These are phyloP conservation scores for Dactylonectria estremocensis DNA, from an alignment of 2,329 filamentous ascomycete species.

Conservation along the genomic window DNA sequence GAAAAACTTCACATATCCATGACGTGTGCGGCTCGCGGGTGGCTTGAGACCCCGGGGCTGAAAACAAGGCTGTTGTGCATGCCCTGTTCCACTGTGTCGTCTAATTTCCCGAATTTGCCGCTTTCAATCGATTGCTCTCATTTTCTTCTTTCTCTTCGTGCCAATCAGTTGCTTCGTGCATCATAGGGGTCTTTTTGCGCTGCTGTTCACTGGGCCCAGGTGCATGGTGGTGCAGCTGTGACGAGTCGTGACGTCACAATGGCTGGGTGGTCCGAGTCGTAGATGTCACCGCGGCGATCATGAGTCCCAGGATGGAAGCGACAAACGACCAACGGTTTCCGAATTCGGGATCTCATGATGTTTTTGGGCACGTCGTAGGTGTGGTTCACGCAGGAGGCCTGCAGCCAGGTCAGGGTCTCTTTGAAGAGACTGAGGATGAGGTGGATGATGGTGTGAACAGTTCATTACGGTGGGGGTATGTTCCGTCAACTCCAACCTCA, in stretches of 20 bases:
- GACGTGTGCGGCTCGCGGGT: conserved; percentile 29
- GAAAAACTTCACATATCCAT: conserved; percentile 3
- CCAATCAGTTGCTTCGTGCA: neutral
- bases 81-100: neutral
- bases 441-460: conserved; percentile 20
- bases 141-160: neutral
- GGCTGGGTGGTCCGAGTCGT: conserved; percentile 5
- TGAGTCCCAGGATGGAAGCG: conserved; percentile 9
- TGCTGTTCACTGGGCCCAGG: neutral
- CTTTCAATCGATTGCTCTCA: too few relatives aligned
- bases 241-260: conserved; percentile 26
- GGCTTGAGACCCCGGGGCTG: conserved; percentile 1
- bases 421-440: conserved; percentile 9
- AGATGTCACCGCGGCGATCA: conserved; percentile 10
- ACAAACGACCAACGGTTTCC: neutral
- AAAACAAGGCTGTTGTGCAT: conserved; percentile 22
- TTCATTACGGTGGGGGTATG: conserved; percentile 39
- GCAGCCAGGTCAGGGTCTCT: neutral
- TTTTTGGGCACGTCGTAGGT: neutral
- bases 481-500: conserved; percentile 40
- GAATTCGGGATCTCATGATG: conserved; percentile 14
- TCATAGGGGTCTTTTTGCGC: neutral
- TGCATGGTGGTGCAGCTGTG: neutral
- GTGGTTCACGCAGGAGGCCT: neutral
- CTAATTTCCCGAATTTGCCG: neutral